These are phyloP conservation scores for Talaromyces sp. DNA, from an alignment of 2,329 filamentous ascomycete species.

Conservation along the genomic window DNA sequence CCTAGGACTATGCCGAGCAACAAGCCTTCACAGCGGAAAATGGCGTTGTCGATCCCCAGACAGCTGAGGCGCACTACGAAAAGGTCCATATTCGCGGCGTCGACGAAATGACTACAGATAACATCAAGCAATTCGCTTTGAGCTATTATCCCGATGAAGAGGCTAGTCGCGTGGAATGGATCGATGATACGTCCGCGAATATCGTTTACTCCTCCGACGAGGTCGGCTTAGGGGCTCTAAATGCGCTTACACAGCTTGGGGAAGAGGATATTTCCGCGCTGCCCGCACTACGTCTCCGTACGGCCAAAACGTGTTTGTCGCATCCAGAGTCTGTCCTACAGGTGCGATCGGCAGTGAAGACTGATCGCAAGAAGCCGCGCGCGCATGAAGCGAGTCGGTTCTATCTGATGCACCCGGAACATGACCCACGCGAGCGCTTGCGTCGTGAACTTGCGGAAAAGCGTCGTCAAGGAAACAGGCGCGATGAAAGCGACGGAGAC, in stretches of 20 bases:
- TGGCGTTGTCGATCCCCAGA: constrained; percentile 26
- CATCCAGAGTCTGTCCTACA: constrained; percentile 67
- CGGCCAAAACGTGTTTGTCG: constrained; percentile 64
- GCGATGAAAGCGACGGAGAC: constrained; percentile 38
- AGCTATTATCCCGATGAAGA: constrained; percentile 59
- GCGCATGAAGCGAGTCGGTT: constrained; percentile 81
- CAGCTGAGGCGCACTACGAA: constrained; percentile 40
- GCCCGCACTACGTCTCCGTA: constrained; percentile 60
- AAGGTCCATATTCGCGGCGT: constrained; percentile 85
- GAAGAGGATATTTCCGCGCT: constrained; percentile 45
- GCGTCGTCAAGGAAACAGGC: constrained; percentile 34
- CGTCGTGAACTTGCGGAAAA: constrained; percentile 52
- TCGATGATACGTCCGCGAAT: constrained; percentile 89
- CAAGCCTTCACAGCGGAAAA: constrained; percentile 21
- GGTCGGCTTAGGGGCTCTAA: constrained; percentile 53
- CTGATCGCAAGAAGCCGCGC: constrained; percentile 75
- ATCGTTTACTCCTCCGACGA: constrained; percentile 64
- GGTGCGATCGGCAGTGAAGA: constrained; percentile 67
- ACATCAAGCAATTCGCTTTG: constrained; percentile 71
- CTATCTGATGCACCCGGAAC: constrained; percentile 86
- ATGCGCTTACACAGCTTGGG: constrained; percentile 44
- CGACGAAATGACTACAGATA: constrained; percentile 72
- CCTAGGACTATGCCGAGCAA: constrained; percentile 25
- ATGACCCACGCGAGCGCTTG: constrained; percentile 72
- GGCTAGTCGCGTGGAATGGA: constrained; percentile 76